Percentiles rank a stretch among this genome's conserved stretches.
Conservation (phyloP, 768 basidiomycete species). For the Leccinellum luteum region DNA sequence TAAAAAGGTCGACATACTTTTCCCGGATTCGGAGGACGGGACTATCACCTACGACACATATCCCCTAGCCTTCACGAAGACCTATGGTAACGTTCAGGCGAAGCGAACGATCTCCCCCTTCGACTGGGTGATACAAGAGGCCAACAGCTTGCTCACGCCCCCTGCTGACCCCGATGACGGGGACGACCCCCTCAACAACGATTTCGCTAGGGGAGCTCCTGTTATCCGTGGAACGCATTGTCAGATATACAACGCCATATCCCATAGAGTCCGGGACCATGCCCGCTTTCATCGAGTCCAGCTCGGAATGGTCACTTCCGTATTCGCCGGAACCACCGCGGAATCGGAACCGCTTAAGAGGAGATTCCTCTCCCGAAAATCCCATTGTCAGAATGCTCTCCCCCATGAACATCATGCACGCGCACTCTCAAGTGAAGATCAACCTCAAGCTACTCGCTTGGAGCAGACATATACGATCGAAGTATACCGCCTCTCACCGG, state of each 20-base stretch:
- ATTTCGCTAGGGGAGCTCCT: neutral
- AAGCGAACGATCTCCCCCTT: neutral
- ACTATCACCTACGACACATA: neutral
- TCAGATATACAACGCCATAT: constrained; percentile 6
- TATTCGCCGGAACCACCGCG: neutral
- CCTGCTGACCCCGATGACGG: neutral
- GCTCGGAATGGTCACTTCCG: constrained; percentile 2
- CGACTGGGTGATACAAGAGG: neutral
- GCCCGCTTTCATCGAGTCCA: constrained; percentile 3
- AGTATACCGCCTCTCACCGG: neutral
- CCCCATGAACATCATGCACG: neutral
- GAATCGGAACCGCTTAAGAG: neutral
- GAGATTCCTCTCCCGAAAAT: neutral
- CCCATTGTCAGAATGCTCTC: neutral
- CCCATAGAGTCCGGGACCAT: neutral
- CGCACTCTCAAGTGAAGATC: neutral
- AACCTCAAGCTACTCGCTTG: constrained; percentile 1
- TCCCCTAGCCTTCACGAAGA: neutral
- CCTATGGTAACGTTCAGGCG: neutral
- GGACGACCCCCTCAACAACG: neutral
- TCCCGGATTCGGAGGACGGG: neutral
- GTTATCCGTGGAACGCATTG: neutral
- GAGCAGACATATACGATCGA: constrained; percentile 4
- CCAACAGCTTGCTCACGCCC: neutral
- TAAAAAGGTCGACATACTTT: neutral